Base-by-base conservation (phyloP, 1,284 basidiomycete genomes). In the Pseudozyma thailandica region DNA sequence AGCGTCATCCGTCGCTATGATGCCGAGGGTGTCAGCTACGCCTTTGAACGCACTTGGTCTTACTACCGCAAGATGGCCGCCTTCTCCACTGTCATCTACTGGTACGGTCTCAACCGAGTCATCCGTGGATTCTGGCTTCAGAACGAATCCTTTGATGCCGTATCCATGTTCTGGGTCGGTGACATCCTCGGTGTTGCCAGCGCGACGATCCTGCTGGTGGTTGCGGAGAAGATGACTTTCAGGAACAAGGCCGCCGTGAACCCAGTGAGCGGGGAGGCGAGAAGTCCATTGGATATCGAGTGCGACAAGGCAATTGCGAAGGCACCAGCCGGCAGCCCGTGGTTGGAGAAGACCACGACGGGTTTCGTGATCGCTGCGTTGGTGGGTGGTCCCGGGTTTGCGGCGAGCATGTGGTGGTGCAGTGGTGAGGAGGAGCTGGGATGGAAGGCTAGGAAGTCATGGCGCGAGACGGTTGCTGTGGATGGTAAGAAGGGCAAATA, bases 391-490 rank as follows among this genome's bases (percentile, higher is more conserved):
- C 73, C 73, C 6, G 73, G 73, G 0, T 62, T 72, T 39, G 73
- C 73, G 0, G 73, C 73, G 0, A 60, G 68, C 47, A 65, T 75
- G 58, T 75, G 73, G 73, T 75, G 73, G 73, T 65, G 65, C 64
- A 58, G 64, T 41, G 73, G 73, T 18, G 73, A 75, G 49, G 73
- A 75, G 42, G 73, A 75, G 51, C 23, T 65, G 12, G 73, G 73
- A 1, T 75, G 73, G 73, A 72, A 72, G 58, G 64, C 69, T 7
- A 47, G 73, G n/a, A 72, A 64, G 52, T 54, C 57, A 8, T 75
- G 73, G 73, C 48, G 73, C 16, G 73, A 72, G 53, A 57, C 70
- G 7, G 58, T 72, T 2, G 73, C 69, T 8, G 58, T 75, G 15
- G 62, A 68, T 33, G 70, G 62, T 43, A 72, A 75, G 50, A 75